Conservation (phyloP, 164 flowering plant genomes). For the Dillenia suffruticosa region DNA sequence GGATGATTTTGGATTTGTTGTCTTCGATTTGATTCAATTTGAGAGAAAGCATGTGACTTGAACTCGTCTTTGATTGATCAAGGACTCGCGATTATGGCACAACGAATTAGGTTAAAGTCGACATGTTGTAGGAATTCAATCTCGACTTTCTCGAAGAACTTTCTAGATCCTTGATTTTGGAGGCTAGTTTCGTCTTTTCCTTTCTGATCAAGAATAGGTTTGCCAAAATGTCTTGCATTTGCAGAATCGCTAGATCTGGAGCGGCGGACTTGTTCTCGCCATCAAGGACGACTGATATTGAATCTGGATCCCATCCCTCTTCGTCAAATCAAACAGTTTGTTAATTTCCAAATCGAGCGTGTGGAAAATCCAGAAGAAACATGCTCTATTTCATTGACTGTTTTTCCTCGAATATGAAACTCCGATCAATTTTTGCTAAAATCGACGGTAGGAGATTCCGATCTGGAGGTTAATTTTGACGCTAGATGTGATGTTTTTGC, state of each 20-base stretch:
- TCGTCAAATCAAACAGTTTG: no score
- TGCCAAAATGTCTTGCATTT: slow-evolving; percentile 10
- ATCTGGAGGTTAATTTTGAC: slow-evolving; percentile 1
- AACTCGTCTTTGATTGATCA: slow-evolving; percentile 6
- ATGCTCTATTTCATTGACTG: no score
- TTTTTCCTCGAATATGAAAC: background rate
- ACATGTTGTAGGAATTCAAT: background rate
- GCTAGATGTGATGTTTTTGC: background rate
- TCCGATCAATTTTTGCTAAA: slow-evolving; percentile 1
- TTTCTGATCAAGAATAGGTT: no score
- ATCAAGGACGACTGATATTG: no score
- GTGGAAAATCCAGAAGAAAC: slow-evolving; percentile 1
- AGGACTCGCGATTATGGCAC: slow-evolving; percentile 6
- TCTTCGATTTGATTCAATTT: slow-evolving; percentile 5
- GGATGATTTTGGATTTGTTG: slow-evolving; percentile 7
- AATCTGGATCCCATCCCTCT: no score
- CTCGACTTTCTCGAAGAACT: slow-evolving; percentile 7
- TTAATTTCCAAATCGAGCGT: no score
- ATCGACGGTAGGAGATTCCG: slow-evolving; percentile 1
- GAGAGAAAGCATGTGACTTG: background rate
- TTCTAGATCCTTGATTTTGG: no score
- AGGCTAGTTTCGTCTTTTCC: no score
- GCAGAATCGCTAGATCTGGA: slow-evolving; percentile 7
- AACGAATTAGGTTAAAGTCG: background rate
- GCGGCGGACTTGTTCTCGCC: no score